These are phyloP conservation scores for Cyclotella baltica DNA, from an alignment of 108 stramenopile genomes.

Conservation along the genomic window DNA sequence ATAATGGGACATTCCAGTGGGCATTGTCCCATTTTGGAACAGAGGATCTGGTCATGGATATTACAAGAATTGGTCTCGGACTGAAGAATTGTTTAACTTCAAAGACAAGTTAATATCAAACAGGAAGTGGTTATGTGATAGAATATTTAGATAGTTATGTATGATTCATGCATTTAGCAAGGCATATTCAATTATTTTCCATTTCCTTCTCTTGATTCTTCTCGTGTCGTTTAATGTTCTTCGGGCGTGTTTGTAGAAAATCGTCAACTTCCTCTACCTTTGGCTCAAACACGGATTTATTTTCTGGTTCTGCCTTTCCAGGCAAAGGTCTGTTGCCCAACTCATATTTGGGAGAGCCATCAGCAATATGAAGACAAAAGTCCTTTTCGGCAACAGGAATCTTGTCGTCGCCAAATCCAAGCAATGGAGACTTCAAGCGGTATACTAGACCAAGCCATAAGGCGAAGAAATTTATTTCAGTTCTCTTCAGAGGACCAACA, in stretches of 20 bases:
- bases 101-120: neutral
- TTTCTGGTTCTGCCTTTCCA: conserved; percentile 52
- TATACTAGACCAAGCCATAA: conserved; percentile 84
- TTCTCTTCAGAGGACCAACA: conserved; percentile 77
- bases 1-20: too few relatives aligned
- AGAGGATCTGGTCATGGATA: too few relatives aligned
- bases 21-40: too few relatives aligned
- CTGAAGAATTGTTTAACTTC: too few relatives aligned
- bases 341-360: conserved; percentile 78
- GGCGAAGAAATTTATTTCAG: conserved; percentile 79
- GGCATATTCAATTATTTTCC: neutral
- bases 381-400: conserved; percentile 59
- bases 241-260: conserved; percentile 37
- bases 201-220: neutral
- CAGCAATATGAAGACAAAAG: conserved; percentile 58
- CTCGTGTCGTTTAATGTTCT: too few relatives aligned
- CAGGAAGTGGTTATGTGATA: too few relatives aligned
- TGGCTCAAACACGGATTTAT: conserved; percentile 58
- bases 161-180: conserved; percentile 9
- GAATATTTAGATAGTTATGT: neutral
- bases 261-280: conserved; percentile 79
- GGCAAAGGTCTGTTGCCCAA: conserved; percentile 72
- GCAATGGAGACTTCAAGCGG: conserved; percentile 73
- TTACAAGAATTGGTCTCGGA: too few relatives aligned
- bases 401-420: conserved; percentile 83